Evolutionary conservation across 2,329 filamentous ascomycete species (phyloP).

Genomic region (Thielaviopsis punctulata): DNA sequence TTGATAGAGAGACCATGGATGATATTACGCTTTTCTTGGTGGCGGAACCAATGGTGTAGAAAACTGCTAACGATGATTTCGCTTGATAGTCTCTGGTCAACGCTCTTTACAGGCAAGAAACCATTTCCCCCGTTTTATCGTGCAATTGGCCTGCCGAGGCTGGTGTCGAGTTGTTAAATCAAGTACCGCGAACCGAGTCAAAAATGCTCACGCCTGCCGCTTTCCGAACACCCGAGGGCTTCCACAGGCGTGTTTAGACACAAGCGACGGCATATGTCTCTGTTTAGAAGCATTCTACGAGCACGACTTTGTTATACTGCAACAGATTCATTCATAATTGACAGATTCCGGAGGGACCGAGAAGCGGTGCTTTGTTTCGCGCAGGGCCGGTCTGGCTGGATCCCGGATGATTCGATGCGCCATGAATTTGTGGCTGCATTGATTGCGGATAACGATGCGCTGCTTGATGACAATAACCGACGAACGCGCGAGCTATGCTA

Average conservation of each 20-base stretch:
- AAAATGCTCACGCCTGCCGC: neutral
- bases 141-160: too few species aligned
- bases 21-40: neutral
- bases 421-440: too few species aligned
- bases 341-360: too few species aligned
- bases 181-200: neutral
- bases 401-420: too few species aligned
- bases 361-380: too few species aligned
- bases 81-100: conserved; percentile 22
- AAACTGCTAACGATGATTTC: conserved; percentile 4
- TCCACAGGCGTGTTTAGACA: conserved; percentile 8
- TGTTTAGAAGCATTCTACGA: too few species aligned
- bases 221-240: neutral
- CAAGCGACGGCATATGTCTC: neutral
- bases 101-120: conserved; percentile 43
- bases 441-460: neutral
- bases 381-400: too few species aligned
- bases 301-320: too few species aligned
- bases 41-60: neutral
- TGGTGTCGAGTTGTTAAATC: neutral
- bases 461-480: neutral
- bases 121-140: neutral
- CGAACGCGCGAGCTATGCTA: neutral
- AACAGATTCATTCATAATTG: too few species aligned
- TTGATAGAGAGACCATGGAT: neutral